Conservation (phyloP, 73 alveolate genomes). For the Tetrahymena elliotti region DNA sequence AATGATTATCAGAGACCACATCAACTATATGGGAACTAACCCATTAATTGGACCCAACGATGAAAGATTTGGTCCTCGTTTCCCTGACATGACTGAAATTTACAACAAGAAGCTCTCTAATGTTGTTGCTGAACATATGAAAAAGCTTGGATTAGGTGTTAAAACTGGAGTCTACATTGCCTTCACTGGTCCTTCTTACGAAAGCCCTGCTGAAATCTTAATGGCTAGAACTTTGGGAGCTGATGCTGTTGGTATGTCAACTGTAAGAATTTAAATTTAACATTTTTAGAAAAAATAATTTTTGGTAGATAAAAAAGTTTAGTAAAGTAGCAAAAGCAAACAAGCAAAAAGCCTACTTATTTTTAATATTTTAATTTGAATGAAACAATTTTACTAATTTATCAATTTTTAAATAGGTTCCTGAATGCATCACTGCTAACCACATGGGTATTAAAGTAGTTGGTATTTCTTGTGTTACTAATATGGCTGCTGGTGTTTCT, state of each 20-base stretch:
- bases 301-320: background rate
- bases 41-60: conserved; percentile 11
- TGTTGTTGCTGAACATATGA: background rate
- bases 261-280: background rate
- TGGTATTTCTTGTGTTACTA: background rate
- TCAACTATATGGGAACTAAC: conserved; percentile 1
- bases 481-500: background rate
- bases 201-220: conserved; percentile 11
- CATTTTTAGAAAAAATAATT: background rate
- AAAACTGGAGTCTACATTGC: conserved; percentile 8
- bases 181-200: conserved; percentile 18
- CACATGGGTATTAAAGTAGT: background rate
- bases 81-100: conserved; percentile 5
- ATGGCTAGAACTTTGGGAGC: conserved; percentile 1
- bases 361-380: background rate
- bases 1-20: conserved; percentile 11
- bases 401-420: background rate
- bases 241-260: conserved; percentile 22
- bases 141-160: background rate
- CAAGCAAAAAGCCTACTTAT: background rate
- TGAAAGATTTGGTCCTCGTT: conserved; percentile 8
- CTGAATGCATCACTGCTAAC: background rate
- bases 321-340: background rate
- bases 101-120: background rate
- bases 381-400: background rate